Evolutionary conservation across 75 land plant species (phyloP), one percentile per base, ranked within the genome.

Genomic region (Pseudotsuga menziesii): DNA sequence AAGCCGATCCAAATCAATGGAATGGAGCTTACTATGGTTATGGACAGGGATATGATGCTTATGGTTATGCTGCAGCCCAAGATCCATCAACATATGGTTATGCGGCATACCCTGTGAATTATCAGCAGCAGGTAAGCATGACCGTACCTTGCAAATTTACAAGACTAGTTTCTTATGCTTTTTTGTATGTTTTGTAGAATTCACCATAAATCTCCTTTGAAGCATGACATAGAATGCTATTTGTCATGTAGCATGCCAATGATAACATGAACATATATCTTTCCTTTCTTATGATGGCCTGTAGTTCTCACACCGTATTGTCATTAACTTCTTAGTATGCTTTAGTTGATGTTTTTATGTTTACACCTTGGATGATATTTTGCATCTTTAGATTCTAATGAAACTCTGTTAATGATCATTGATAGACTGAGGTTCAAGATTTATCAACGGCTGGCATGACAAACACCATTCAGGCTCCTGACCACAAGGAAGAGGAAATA

Each of bases 1-100:
- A 90, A 79, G 84, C 82, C 67, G 99, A 97, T 82, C 90, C 95
- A 62, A 89, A 71, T 67, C 99, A 94, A 78, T 97, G 95, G 98
- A 84, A 77, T 75, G 84, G 82, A 73, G 89, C 90, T 74, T 90
- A 89, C 64, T 94, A 91, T 90, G 90, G 88, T 56, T 97, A 94
- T 83, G 89, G 89, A 64, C 91, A 87, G 72, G 91, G 93, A 4
- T 97, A 97, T 80, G 95, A 94, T 77, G 81, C 89, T 25, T 93
- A 97, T 84, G 89, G 89, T 29, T 96, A 91, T 80, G 88, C 83
- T 19, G 81, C 86, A 62, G 48, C 85, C 54, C 90, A 94, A 54
- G 98, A 96, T 87, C 23, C 61, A 60, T 60, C 86, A 17, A 83
- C 87, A 20, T 95, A 93, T 88, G 96, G 85, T 20, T 93, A 95